phyloP scores from a whole-genome alignment of 2,329 filamentous ascomycete genomes.

The Lasiodiplodia gonubiensis region DNA sequence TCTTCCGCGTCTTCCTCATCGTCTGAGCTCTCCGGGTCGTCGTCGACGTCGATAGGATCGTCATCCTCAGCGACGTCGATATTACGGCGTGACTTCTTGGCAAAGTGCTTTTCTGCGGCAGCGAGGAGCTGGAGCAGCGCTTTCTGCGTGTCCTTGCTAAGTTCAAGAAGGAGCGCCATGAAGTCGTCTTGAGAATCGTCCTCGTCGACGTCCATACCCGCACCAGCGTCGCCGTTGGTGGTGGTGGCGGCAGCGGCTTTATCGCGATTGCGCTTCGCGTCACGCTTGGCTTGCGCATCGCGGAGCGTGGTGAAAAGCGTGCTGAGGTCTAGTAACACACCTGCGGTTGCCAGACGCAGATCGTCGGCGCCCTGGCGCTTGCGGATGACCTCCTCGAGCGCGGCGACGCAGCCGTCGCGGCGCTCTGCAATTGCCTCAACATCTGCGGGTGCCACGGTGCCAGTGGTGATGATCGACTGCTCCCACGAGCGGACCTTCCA shows the following conservation, averaged over 20 bases:
- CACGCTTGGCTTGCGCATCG: constrained; percentile 40
- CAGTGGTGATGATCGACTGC: constrained; percentile 44
- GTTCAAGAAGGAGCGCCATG: constrained; percentile 69
- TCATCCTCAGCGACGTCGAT: constrained; percentile 63
- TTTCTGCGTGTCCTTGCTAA: constrained; percentile 66
- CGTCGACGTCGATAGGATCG: constrained; percentile 69
- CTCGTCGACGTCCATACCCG: constrained; percentile 35
- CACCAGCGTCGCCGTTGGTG: constrained; percentile 32
- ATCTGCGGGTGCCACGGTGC: constrained; percentile 60
- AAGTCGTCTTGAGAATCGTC: constrained; percentile 60
- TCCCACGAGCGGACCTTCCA: constrained; percentile 74
- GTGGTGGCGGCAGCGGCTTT: constrained; percentile 28
- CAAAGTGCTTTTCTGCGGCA: constrained; percentile 71
- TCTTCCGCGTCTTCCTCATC: constrained; percentile 50
- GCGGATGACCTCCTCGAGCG: constrained; percentile 57
- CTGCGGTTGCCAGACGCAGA: constrained; percentile 75
- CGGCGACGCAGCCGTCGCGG: constrained; percentile 58
- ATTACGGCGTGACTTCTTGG: constrained; percentile 42
- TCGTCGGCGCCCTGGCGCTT: constrained; percentile 71
- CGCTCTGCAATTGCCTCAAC: constrained; percentile 62
- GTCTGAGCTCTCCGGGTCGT: constrained; percentile 66
- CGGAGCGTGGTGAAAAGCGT: constrained; percentile 78
- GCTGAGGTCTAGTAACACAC: constrained; percentile 81
- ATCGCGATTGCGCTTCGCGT: constrained; percentile 20
- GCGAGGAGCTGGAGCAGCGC: constrained; percentile 79